Percentiles rank a stretch among this genome's conserved stretches.
phyloP scores from a whole-genome alignment of 2,329 filamentous ascomycete genomes.

The Diaporthe vaccinii region DNA sequence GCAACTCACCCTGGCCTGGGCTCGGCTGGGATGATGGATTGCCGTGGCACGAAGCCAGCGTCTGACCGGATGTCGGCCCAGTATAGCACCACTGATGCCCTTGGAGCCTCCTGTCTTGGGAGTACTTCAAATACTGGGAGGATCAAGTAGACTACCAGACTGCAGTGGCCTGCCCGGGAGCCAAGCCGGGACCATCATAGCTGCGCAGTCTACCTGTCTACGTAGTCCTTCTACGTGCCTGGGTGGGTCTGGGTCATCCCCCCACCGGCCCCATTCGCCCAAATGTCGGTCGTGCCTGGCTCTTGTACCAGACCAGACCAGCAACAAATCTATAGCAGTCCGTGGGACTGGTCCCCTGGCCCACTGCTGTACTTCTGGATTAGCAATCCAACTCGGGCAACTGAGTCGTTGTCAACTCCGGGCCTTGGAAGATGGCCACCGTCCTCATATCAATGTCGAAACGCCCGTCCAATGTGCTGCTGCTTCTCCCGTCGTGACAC shows the following conservation, averaged over 20 bases:
- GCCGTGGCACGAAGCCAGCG: neutral
- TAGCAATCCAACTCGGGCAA: constrained; percentile 14
- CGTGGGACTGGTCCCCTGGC: neutral
- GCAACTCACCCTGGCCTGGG: neutral
- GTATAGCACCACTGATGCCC: neutral
- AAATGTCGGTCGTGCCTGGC: neutral
- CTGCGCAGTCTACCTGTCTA: too few species aligned
- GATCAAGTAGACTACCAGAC: too few species aligned
- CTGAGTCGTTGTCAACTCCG: neutral
- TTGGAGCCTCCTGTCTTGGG: neutral
- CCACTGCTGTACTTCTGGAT: neutral
- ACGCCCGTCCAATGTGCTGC: neutral
- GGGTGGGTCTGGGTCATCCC: neutral
- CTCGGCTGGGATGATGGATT: neutral
- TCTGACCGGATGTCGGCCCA: neutral
- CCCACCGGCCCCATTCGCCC: constrained; percentile 10
- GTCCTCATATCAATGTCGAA: constrained; percentile 3
- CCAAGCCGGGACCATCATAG: neutral
- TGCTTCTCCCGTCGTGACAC: neutral
- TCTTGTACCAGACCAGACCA: neutral
- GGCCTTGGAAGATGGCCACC: neutral
- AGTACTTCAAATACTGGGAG: neutral
- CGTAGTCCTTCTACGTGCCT: neutral
- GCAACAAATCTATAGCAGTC: neutral
- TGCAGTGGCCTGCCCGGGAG: neutral